Base-by-base conservation (phyloP, 345 rosid genomes). In the Citrus inodora region DNA sequence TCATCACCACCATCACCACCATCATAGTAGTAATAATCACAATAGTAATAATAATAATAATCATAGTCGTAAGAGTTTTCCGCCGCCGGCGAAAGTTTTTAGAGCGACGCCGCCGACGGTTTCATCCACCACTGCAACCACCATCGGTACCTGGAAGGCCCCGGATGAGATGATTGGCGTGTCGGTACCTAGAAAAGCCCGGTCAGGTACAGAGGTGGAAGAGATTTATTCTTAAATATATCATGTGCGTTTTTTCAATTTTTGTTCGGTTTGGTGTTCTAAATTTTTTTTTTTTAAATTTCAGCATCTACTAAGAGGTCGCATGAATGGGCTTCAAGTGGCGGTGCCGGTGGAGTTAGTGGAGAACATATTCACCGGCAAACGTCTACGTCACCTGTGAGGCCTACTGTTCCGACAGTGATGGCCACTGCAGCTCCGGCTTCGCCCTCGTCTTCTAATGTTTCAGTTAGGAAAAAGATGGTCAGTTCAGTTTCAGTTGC, bases 201-300 rank as follows among this genome's bases (percentile, higher is more conserved):
- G 99, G 90, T 91, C 99, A 94, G 99, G 99, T 96, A 93, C 88
- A 86, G 97, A 87, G 89, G 93, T 91, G 93, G 94, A 91, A 83
- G 82, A 82, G 82, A 83, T 77, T 85, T 72, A 27, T 68, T 27
- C 66, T 71, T 75, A 59, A 27, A 28, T 40, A 30, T 76, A 28
- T 84, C 27, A 10, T 13, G 35, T 78, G 80, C 48, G 74, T 64
- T 37, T 33, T 80, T 4, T 28, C 5, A 9, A 73, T 30, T 73
- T 65, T 30, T 0, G 25, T 32, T 61, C 61, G 74, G n/a, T 46
- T 7, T 4, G 56, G 32, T 76, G 25, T 60, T 14, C 19, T 30
- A 3, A 10, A 1, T 3, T 19, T 63, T 3, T 7, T 59, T 40
- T 13, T 40, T 8, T n/a, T n/a, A n/a, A 19, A 60, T 53, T 35